Evolutionary conservation across 331 rosid genomes (phyloP).

Genomic region (Ulmus americana): DNA sequence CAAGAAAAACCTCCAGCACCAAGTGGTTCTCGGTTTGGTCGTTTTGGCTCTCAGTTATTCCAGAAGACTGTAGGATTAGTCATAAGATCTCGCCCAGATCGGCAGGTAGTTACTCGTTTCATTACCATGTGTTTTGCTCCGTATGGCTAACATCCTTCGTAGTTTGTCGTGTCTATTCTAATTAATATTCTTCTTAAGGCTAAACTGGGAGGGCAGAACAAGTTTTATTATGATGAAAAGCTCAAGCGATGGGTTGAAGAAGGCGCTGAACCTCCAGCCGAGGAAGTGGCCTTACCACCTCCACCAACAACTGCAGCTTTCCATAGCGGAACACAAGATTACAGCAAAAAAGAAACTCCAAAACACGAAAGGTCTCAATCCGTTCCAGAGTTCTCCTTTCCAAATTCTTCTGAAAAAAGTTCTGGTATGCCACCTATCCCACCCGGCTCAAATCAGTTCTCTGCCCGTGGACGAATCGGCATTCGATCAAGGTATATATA

Average conservation of each 20-base stretch:
- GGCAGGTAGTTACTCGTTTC: conserved; percentile 20
- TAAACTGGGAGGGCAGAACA: conserved; percentile 33
- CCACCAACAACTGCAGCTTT: conserved; percentile 32
- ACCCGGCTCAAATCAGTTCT: conserved; percentile 34
- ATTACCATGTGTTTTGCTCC: neutral
- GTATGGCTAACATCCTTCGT: neutral
- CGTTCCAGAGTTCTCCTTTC: conserved; percentile 16
- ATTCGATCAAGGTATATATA: conserved; percentile 29
- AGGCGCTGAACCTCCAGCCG: conserved; percentile 32
- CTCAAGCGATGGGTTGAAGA: conserved; percentile 45
- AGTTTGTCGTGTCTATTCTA: neutral
- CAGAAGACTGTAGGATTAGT: conserved; percentile 36
- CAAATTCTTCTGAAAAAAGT: conserved; percentile 15
- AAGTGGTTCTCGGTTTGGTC: conserved; percentile 28
- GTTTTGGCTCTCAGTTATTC: conserved; percentile 31
- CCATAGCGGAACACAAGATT: conserved; percentile 22
- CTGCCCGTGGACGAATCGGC: conserved; percentile 29
- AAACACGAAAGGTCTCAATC: conserved; percentile 14
- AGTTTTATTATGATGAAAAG: conserved; percentile 37
- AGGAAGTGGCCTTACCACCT: conserved; percentile 29
- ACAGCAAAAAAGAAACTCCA: conserved; percentile 19
- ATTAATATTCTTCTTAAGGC: conserved; percentile 29
- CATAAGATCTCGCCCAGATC: conserved; percentile 23
- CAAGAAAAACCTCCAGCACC: conserved; percentile 17
- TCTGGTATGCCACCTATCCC: conserved; percentile 29